Evolutionary conservation across 148 eudicot genomes (phyloP).

Genomic region (Amaranthus palmeri): DNA sequence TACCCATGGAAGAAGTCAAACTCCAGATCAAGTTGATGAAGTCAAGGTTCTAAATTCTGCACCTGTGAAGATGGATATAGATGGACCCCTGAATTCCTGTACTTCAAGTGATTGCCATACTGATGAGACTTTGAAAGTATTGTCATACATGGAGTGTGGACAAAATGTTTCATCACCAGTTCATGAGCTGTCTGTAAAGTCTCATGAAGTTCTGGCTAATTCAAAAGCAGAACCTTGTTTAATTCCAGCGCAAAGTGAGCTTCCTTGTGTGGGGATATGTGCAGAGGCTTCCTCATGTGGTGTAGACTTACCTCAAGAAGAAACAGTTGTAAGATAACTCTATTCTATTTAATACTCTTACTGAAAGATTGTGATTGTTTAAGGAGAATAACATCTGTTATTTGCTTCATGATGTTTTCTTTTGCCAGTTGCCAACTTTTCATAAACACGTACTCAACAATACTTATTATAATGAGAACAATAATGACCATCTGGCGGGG

Average conservation of each 20-base stretch:
- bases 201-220: slow-evolving; percentile 28
- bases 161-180: slow-evolving; percentile 17
- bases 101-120: slow-evolving; percentile 20
- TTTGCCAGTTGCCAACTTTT: not conserved
- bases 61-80: slow-evolving; percentile 16
- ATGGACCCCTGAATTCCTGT: slow-evolving; percentile 17
- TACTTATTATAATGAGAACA: not conserved
- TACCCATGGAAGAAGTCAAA: slow-evolving; percentile 22
- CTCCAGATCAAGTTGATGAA: slow-evolving; percentile 22
- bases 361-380: not conserved
- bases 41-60: slow-evolving; percentile 10
- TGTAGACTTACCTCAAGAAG: slow-evolving; percentile 24
- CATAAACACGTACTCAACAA: not conserved
- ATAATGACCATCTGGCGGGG: not conserved
- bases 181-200: slow-evolving; percentile 21
- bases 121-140: slow-evolving; percentile 18
- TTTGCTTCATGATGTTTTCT: not conserved
- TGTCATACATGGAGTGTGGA: slow-evolving; percentile 26
- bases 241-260: slow-evolving; percentile 23
- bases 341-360: not conserved
- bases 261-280: slow-evolving; percentile 20
- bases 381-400: not conserved
- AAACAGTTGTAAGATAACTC: slow-evolving; percentile 44
- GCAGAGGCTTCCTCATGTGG: slow-evolving; percentile 18
- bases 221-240: slow-evolving; percentile 19